A percentile compares a stretch with the other conserved stretches of the same genome.
These are phyloP conservation scores for Phytophthora ramorum DNA, from an alignment of 352 stramenopile genomes.

Conservation along the genomic window DNA sequence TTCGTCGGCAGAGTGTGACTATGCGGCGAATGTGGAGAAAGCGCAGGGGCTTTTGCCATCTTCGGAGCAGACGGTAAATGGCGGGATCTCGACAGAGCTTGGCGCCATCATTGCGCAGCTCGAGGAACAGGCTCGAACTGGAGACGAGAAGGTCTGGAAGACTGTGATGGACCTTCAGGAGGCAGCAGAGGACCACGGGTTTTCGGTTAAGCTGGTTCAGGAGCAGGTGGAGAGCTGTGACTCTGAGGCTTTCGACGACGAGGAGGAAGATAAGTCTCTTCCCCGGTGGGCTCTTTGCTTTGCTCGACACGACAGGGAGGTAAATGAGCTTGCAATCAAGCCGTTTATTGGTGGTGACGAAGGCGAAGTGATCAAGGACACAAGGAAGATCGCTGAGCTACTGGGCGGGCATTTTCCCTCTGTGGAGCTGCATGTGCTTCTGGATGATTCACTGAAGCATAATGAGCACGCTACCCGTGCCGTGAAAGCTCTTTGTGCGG, in stretches of 20 bases:
- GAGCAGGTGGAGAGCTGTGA: slow-evolving; percentile 34
- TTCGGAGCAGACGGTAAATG: neutral
- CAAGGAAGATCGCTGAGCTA: slow-evolving; percentile 29
- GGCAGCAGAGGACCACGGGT: slow-evolving; percentile 13
- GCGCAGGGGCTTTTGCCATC: slow-evolving; percentile 52
- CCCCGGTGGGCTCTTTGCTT: slow-evolving; percentile 58
- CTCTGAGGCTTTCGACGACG: slow-evolving; percentile 3
- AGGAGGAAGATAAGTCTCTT: slow-evolving; percentile 1
- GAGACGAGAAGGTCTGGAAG: slow-evolving; percentile 36
- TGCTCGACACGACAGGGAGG: slow-evolving; percentile 60
- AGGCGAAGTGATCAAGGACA: slow-evolving; percentile 53
- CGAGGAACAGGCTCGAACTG: slow-evolving; percentile 15
- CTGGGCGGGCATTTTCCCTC: slow-evolving; percentile 11
- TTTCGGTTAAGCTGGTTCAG: slow-evolving; percentile 48
- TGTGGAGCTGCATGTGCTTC: slow-evolving; percentile 58
- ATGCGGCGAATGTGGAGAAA: slow-evolving; percentile 91
- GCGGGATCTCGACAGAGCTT: slow-evolving; percentile 18
- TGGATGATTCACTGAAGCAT: slow-evolving; percentile 73
- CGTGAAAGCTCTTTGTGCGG: slow-evolving; percentile 29
- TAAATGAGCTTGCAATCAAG: slow-evolving; percentile 79
- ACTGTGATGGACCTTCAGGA: slow-evolving; percentile 42
- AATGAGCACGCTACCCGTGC: slow-evolving; percentile 14
- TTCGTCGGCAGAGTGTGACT: slow-evolving; percentile 56
- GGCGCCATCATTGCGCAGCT: slow-evolving; percentile 33
- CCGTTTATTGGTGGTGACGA: slow-evolving; percentile 66